phyloP scores from a whole-genome alignment of 2,329 filamentous ascomycete genomes.

The Macrophomina phaseolina region DNA sequence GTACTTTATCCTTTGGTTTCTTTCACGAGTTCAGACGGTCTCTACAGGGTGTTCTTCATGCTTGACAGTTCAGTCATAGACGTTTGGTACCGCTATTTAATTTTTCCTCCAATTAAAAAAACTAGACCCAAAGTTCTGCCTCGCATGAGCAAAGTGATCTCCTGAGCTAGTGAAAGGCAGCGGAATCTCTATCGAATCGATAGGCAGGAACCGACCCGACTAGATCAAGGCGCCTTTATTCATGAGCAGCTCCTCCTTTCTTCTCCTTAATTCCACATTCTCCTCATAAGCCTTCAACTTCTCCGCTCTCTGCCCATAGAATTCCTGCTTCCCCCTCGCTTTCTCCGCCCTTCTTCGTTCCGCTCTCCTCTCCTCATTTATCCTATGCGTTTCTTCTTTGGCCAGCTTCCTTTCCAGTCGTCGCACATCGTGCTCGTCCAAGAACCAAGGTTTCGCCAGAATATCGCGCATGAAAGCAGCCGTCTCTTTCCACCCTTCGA shows the following conservation, averaged over 20 bases:
- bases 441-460: slow-evolving; percentile 59
- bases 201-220: too few relatives aligned
- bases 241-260: slow-evolving; percentile 50
- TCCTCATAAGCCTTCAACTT: slow-evolving; percentile 41
- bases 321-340: slow-evolving; percentile 40
- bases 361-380: slow-evolving; percentile 44
- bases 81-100: background rate
- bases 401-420: slow-evolving; percentile 45
- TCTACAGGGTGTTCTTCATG: slow-evolving; percentile 10
- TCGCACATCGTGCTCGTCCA: slow-evolving; percentile 51
- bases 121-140: background rate
- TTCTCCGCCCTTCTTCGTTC: slow-evolving; percentile 43
- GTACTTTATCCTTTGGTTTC: background rate
- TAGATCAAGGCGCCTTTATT: slow-evolving; percentile 49
- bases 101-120: background rate
- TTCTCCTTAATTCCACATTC: slow-evolving; percentile 50
- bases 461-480: slow-evolving; percentile 56
- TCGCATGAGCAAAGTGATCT: too few relatives aligned
- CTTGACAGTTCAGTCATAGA: slow-evolving; percentile 1
- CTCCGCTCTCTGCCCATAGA: slow-evolving; percentile 39
- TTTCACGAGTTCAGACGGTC: slow-evolving; percentile 6
- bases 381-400: slow-evolving; percentile 40
- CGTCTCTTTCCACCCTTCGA: slow-evolving; percentile 58
- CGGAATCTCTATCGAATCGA: too few relatives aligned
- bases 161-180: too few relatives aligned